phyloP scores from a whole-genome alignment of 192 early-diverging fungal genomes.

The Coemansia reversa region DNA sequence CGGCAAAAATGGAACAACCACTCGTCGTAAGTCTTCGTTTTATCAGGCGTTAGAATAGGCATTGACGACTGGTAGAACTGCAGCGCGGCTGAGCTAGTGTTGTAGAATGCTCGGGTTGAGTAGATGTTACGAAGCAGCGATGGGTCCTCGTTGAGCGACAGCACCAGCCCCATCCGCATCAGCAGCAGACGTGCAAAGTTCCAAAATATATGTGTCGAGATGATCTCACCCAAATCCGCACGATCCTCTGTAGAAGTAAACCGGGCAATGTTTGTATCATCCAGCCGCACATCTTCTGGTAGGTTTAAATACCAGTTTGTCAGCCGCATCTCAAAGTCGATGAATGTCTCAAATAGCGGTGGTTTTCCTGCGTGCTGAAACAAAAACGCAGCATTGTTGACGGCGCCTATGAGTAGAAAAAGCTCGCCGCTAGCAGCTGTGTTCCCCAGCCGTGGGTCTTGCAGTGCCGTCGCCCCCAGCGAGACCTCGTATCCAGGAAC shows the following conservation, averaged over 20 bases:
- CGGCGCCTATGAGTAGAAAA: constrained; percentile 41
- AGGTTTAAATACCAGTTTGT: constrained; percentile 45
- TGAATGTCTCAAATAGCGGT: constrained; percentile 42
- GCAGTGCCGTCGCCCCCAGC: constrained; percentile 24
- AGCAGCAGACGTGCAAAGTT: constrained; percentile 52
- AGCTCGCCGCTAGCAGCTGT: constrained; percentile 51
- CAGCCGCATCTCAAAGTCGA: constrained; percentile 52
- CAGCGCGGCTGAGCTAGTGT: constrained; percentile 38
- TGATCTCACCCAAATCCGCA: constrained; percentile 49
- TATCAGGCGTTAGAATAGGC: constrained; percentile 52
- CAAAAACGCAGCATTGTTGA: constrained; percentile 44
- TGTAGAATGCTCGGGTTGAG: constrained; percentile 49
- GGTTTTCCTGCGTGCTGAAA: constrained; percentile 38
- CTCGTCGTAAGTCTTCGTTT: constrained; percentile 47
- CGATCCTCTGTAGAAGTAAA: constrained; percentile 43
- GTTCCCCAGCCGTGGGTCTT: constrained; percentile 34
- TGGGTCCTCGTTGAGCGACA: constrained; percentile 47
- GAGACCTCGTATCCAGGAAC: constrained; percentile 39
- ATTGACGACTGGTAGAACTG: constrained; percentile 50
- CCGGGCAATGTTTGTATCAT: constrained; percentile 34
- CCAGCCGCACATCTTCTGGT: constrained; percentile 43
- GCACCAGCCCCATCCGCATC: constrained; percentile 54
- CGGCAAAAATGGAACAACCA: constrained; percentile 57
- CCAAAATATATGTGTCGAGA: constrained; percentile 50
- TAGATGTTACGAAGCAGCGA: constrained; percentile 49